Evolutionary conservation across 768 basidiomycete genomes (phyloP), one percentile per base, ranked within the genome.

Genomic region (Boletus reticuloceps): DNA sequence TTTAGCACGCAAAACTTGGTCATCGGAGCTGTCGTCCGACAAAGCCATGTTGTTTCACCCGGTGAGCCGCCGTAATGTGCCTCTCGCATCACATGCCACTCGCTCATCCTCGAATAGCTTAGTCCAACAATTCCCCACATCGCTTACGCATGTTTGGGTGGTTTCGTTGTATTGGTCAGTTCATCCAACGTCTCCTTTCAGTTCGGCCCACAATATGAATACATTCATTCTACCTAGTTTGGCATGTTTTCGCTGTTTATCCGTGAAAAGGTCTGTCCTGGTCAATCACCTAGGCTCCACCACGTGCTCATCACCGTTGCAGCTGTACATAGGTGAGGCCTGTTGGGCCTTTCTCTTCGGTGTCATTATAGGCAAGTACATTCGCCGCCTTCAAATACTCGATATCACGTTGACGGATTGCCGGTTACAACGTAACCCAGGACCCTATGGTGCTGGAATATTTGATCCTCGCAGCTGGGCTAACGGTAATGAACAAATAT

Each of bases 301-400:
- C 13, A 9, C 11, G 37, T 50, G 13, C 58, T 70, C 43, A 66
- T 52, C 45, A 2, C 25, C 8, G 12, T 20, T 37, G 14, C 36
- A 91, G 82, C 72, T 96, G 25, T 98, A 97, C 69, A 85, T 98
- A 54, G 97, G 97, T 57, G 97, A 99, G 79, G 94, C 97, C 14
- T 91, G 90, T 61, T 91, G 92, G 84, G 94, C 96, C 1, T 97
- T 97, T 63, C 69, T 96, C 34, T 92, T 96, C 64, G 93, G 94
- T 13, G 88, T 98, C 65, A 87, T 94, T 60, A 86, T 96, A 48
- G 94, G 89, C 83, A 68, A 58, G 81, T 70, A 57, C 34, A 22
- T 13, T 12, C 34, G 1, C 43, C 31, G 7, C 44, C 49, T 31
- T 37, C 29, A 36, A 19, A 40, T 48, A 22, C 54, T 46, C 16